A percentile compares a stretch with the other conserved stretches of the same genome.
Conservation (phyloP, 306 rosid species). For the Acacia confusa region DNA sequence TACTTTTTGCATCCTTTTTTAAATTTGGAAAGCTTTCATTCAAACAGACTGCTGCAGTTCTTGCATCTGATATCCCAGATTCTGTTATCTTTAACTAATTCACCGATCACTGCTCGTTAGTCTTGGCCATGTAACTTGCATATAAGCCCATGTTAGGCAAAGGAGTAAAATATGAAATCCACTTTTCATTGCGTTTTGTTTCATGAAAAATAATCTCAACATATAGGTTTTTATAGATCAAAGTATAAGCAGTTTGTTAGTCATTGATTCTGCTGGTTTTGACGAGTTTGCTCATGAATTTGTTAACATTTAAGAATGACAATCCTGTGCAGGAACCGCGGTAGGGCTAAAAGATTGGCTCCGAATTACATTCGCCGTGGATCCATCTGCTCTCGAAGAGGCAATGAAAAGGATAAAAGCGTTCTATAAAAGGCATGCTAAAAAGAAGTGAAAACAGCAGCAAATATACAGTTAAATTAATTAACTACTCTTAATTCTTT, state of each 20-base stretch:
- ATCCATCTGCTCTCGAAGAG: constrained; percentile 46
- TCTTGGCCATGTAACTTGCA: background rate
- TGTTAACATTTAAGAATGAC: constrained; percentile 3
- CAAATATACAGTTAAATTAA: background rate
- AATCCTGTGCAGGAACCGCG: constrained; percentile 45
- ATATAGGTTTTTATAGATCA: background rate
- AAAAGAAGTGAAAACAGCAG: constrained; percentile 17
- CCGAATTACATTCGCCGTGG: constrained; percentile 52
- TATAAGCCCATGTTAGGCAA: background rate
- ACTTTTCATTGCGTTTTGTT: background rate
- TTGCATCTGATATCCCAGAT: background rate
- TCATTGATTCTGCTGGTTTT: constrained; percentile 6
- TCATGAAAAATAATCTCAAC: constrained; percentile 10
- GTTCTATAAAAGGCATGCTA: constrained; percentile 47
- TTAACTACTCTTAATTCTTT: background rate
- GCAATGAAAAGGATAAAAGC: constrained; percentile 45
- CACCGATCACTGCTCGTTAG: background rate
- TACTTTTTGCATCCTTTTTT: constrained; percentile 6
- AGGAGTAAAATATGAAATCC: background rate
- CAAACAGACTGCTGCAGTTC: background rate
- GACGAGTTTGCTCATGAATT: constrained; percentile 12
- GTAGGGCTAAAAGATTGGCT: constrained; percentile 59
- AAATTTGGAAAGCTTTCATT: background rate
- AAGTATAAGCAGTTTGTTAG: background rate
- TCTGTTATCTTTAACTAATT: background rate